Base-by-base conservation (phyloP, 192 early-diverging fungal species). In the Coemansia sp. region DNA sequence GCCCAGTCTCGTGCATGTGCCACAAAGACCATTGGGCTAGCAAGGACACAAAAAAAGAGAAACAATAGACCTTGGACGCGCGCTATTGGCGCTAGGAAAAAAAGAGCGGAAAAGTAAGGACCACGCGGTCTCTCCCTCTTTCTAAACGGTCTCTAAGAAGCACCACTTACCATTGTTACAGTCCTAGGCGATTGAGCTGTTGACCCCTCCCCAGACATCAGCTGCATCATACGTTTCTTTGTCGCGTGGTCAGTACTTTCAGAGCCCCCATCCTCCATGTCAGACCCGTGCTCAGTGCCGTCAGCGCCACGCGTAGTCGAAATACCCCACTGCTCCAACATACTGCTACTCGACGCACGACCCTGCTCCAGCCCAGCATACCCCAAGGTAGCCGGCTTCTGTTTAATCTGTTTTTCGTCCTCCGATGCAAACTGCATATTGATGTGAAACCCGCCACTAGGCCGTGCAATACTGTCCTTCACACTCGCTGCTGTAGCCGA, bases 321-420 rank as follows among this genome's bases (percentile, higher is more conserved):
- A 33, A 84, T 68, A 33, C 81, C 81, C 81, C 81, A 84, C 62
- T 72, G 75, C 70, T 84, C 81, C 51, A 84, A 68, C 24, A 78
- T 63, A 49, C 74, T 76, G 20, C 55, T 68, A 3, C 44, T 59
- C 18, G 76, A 78, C 43, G 71, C 73, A 36, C 71, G 67, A 42
- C 73, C 73, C 54, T 78, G 73, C 68, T 76, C 81, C 7, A 76
- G 63, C 63, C 59, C 76, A 11, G 65, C 33, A 52, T 40, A 16
- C 52, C 41, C 36, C 33, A 59, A 46, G 18, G 31, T 59, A 34
- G 52, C 40, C 22, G 38, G 27, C 63, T 46, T 43, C 41, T 46
- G 44, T 31, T 29, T 20, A 20, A 49, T 22, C 44, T 29, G 51
- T 27, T 51, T 40, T 34, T 24, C 1, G 54, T 57, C 55, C 38